Conservation (phyloP, 306 rosid species). For the Potentilla sterilis region DNA sequence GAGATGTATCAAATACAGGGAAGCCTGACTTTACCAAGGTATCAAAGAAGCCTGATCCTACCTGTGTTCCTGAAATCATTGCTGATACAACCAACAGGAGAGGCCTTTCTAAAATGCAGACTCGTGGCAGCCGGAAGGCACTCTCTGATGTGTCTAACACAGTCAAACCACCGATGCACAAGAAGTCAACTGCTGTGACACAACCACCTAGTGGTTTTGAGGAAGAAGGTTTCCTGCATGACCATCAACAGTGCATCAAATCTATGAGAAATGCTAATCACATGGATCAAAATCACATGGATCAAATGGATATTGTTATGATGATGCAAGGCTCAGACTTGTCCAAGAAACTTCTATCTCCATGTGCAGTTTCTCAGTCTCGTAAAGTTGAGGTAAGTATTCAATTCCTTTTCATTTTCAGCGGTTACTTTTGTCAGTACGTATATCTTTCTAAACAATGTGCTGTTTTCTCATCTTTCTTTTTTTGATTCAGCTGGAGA, state of each 20-base stretch:
- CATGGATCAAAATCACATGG: conserved; percentile 26
- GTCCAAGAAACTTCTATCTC: background rate
- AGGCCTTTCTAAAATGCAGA: conserved; percentile 32
- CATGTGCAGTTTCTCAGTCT: background rate
- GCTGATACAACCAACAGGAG: conserved; percentile 29
- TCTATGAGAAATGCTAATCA: conserved; percentile 33
- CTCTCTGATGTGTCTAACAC: conserved; percentile 73
- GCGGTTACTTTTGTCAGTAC: background rate
- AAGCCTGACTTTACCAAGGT: conserved; percentile 39
- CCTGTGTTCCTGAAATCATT: conserved; percentile 20
- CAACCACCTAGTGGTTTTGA: conserved; percentile 40
- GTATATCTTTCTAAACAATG: background rate
- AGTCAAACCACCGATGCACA: conserved; percentile 28
- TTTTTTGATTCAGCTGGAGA: background rate
- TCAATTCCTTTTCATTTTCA: background rate
- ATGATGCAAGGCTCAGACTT: conserved; percentile 32
- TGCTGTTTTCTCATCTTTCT: background rate
- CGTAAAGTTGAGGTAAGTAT: conserved; percentile 37
- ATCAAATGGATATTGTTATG: conserved; percentile 25
- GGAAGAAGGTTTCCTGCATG: conserved; percentile 50
- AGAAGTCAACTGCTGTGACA: conserved; percentile 25
- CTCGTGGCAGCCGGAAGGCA: conserved; percentile 35
- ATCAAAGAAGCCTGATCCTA: conserved; percentile 28
- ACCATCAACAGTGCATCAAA: conserved; percentile 55
- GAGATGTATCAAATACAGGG: conserved; percentile 55